Percentiles rank a stretch among this genome's conserved stretches.
These are phyloP conservation scores for Lodderomyces beijingensis DNA, from an alignment of 1,139 yeast species.

Conservation along the genomic window DNA sequence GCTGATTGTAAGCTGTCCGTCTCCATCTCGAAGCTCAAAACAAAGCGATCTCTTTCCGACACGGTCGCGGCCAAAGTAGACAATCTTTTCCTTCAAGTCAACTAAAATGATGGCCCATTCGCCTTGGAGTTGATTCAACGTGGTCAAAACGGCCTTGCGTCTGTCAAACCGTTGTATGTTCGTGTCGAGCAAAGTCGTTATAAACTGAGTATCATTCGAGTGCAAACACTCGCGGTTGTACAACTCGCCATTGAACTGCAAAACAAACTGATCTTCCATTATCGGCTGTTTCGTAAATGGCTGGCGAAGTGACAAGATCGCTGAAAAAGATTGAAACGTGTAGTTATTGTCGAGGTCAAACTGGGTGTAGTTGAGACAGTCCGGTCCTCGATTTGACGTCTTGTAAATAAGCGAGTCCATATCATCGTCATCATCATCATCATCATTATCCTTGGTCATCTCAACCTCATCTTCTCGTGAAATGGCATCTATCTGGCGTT, in stretches of 20 bases:
- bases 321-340: constrained; percentile 44
- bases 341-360: constrained; percentile 12
- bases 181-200: constrained; percentile 18
- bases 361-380: constrained; percentile 25
- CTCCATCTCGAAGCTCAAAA: constrained; percentile 33
- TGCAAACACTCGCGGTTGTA: constrained; percentile 53
- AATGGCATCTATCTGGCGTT: constrained; percentile 14
- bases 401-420: constrained; percentile 28
- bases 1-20: constrained; percentile 30
- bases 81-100: constrained; percentile 28
- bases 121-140: constrained; percentile 52
- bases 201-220: constrained; percentile 33
- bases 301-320: constrained; percentile 72
- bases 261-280: constrained; percentile 20
- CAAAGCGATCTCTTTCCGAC: constrained; percentile 79
- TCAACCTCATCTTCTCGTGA: constrained; percentile 14
- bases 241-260: constrained; percentile 88
- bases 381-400: constrained; percentile 54
- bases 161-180: constrained; percentile 12
- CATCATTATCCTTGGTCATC: not conserved
- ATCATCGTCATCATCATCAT: constrained; percentile 3
- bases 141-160: constrained; percentile 27
- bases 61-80: constrained; percentile 81
- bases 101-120: constrained; percentile 71
- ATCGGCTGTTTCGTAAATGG: constrained; percentile 77